Conservation (phyloP, 2,329 filamentous ascomycete species). For the Alternaria triticina region DNA sequence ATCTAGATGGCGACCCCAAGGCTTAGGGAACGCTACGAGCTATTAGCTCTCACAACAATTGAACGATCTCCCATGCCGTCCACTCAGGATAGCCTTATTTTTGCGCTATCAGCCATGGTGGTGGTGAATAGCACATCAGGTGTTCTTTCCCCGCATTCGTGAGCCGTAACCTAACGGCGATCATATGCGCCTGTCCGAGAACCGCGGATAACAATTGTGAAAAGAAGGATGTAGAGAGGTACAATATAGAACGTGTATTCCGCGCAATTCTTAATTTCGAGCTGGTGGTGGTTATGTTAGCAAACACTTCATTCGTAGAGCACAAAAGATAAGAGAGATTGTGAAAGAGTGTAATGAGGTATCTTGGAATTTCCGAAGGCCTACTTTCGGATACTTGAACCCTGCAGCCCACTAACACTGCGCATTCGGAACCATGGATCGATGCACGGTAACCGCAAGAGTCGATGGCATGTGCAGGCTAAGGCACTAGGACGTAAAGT, state of each 20-base stretch:
- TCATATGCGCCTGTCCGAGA: conserved; percentile 1
- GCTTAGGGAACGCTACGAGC: not conserved
- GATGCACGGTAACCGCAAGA: not conserved
- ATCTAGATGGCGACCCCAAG: conserved; percentile 1
- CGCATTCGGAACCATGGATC: not conserved
- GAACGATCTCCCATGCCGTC: not conserved
- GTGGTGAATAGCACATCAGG: conserved; percentile 1
- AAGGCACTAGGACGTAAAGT: not conserved
- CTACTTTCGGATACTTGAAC: not conserved
- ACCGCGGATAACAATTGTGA: not conserved
- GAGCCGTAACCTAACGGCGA: not conserved
- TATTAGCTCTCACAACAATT: not conserved
- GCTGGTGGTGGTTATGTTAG: not conserved
- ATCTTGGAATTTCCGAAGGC: not conserved
- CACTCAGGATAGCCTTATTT: not conserved
- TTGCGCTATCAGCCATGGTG: not conserved
- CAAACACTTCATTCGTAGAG: not conserved
- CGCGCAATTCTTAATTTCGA: not conserved
- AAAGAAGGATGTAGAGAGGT: not conserved
- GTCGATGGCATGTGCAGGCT: not conserved
- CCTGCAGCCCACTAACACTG: not conserved
- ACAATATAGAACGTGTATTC: not conserved
- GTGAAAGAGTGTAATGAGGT: not conserved
- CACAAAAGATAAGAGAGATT: not conserved
- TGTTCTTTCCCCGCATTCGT: conserved; percentile 7